phyloP scores from a whole-genome alignment of 2,329 filamentous ascomycete species.

The Neofusicoccum ribis region DNA sequence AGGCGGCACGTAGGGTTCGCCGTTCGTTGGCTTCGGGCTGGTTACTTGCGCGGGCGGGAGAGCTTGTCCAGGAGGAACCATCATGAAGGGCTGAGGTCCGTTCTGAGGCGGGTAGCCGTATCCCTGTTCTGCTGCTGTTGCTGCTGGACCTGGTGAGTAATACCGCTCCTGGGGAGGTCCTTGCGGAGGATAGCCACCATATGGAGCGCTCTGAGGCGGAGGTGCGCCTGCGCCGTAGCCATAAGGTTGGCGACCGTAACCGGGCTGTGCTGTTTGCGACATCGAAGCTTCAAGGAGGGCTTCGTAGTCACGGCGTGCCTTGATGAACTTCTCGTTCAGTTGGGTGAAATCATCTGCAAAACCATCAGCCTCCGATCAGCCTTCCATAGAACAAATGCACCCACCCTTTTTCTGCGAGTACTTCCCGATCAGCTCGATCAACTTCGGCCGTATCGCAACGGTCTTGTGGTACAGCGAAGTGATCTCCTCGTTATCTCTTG shows the following conservation, averaged over 20 bases:
- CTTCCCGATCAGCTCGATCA: constrained; percentile 97
- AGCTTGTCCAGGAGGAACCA: constrained; percentile 32
- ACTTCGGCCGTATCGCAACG: constrained; percentile 87
- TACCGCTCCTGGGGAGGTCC: constrained; percentile 32
- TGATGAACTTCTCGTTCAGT: constrained; percentile 99
- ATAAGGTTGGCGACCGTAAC: constrained; percentile 63
- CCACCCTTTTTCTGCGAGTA: constrained; percentile 98
- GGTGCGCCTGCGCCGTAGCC: constrained; percentile 27
- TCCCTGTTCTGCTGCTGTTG: constrained; percentile 25
- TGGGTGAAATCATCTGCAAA: constrained; percentile 90
- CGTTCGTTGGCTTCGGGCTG: constrained; percentile 27
- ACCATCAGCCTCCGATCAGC: constrained; percentile 28
- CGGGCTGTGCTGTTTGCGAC: constrained; percentile 83
- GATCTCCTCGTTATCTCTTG: constrained; percentile 96
- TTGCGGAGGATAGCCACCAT: constrained; percentile 32
- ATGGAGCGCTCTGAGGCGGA: constrained; percentile 27
- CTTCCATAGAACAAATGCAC: constrained; percentile 16
- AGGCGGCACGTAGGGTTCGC: constrained; percentile 37
- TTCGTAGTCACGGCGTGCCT: constrained; percentile 94
- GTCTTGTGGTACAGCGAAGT: constrained; percentile 89
- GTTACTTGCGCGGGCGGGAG: constrained; percentile 25
- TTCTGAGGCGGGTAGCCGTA: constrained; percentile 27
- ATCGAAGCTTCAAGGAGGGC: constrained; percentile 94
- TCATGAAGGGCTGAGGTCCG: constrained; percentile 38
- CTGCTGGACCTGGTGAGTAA: constrained; percentile 39